A percentile compares a stretch with the other conserved stretches of the same genome.
Evolutionary conservation across 1,139 yeast species (phyloP).

Genomic region (Zygosaccharomyces sapae): DNA sequence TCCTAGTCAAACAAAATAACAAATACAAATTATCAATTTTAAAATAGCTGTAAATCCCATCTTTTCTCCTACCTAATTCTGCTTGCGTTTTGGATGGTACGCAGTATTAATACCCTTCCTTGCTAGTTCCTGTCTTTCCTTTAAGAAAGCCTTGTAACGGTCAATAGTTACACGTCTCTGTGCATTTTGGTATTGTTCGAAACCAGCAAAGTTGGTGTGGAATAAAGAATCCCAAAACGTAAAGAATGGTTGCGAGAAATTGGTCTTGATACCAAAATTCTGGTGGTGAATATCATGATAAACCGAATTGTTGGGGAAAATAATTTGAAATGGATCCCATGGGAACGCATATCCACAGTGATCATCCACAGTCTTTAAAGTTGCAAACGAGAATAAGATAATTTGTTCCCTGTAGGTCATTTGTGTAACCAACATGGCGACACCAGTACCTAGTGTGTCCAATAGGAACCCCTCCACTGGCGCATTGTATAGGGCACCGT

Average conservation of each 20-base stretch:
- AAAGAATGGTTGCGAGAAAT: slow-evolving; percentile 96
- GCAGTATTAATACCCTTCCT: slow-evolving; percentile 10
- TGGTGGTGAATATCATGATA: slow-evolving; percentile 98
- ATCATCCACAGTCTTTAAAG: slow-evolving; percentile 95
- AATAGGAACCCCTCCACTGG: slow-evolving; percentile 89
- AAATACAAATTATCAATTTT: background rate
- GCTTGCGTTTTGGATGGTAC: slow-evolving; percentile 5
- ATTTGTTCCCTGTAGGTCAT: slow-evolving; percentile 75
- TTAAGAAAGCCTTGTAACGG: slow-evolving; percentile 59
- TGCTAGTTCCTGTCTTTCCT: slow-evolving; percentile 36
- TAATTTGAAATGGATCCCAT: slow-evolving; percentile 77
- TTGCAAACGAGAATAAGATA: slow-evolving; percentile 75
- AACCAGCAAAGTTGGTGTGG: slow-evolving; percentile 68
- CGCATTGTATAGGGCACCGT: slow-evolving; percentile 91
- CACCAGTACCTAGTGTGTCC: slow-evolving; percentile 89
- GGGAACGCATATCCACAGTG: slow-evolving; percentile 96
- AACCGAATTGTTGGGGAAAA: slow-evolving; percentile 92
- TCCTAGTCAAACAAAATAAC: background rate
- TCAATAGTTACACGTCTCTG: slow-evolving; percentile 58
- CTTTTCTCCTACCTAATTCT: background rate
- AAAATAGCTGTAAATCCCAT: background rate
- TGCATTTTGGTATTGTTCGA: slow-evolving; percentile 53
- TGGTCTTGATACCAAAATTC: slow-evolving; percentile 87
- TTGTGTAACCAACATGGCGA: slow-evolving; percentile 61
- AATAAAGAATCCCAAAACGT: slow-evolving; percentile 81